phyloP scores from a whole-genome alignment of 2,329 filamentous ascomycete genomes.

The Rhytidhysteron rufulum region DNA sequence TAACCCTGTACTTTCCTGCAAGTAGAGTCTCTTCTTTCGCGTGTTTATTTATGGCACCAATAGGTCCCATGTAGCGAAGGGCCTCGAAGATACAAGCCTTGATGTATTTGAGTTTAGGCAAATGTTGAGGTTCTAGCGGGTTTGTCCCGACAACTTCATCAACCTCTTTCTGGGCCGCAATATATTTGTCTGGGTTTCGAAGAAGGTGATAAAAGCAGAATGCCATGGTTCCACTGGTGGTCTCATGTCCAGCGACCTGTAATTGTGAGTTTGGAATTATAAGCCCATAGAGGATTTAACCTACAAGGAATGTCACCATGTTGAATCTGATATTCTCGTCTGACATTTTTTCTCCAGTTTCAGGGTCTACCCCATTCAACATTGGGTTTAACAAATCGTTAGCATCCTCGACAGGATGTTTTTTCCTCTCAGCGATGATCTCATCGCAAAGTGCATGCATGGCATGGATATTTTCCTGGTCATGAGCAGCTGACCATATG shows the following conservation, averaged over 20 bases:
- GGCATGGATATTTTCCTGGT: background rate
- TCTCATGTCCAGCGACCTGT: constrained; percentile 24
- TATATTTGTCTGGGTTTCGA: constrained; percentile 44
- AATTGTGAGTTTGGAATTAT: background rate
- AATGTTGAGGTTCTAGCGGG: constrained; percentile 42
- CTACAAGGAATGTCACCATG: constrained; percentile 62
- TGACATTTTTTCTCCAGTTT: constrained; percentile 53
- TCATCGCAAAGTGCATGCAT: constrained; percentile 28
- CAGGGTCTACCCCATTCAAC: constrained; percentile 53
- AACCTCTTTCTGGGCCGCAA: constrained; percentile 48
- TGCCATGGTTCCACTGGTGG: constrained; percentile 21
- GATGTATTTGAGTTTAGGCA: constrained; percentile 49
- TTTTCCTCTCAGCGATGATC: constrained; percentile 49
- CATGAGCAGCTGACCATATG: constrained; percentile 1
- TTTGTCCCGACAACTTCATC: constrained; percentile 46
- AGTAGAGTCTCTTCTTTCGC: constrained; percentile 12
- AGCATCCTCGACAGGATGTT: constrained; percentile 45
- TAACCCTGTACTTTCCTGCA: constrained; percentile 29
- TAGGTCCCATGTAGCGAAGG: constrained; percentile 49
- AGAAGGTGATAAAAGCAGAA: constrained; percentile 47
- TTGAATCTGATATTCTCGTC: constrained; percentile 61
- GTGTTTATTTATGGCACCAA: constrained; percentile 43
- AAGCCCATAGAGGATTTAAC: constrained; percentile 16
- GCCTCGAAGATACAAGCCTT: constrained; percentile 51
- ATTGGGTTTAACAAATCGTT: constrained; percentile 58